Evolutionary conservation across 495 filamentous ascomycete species (phyloP).

Genomic region (Aspergillus ostianus): DNA sequence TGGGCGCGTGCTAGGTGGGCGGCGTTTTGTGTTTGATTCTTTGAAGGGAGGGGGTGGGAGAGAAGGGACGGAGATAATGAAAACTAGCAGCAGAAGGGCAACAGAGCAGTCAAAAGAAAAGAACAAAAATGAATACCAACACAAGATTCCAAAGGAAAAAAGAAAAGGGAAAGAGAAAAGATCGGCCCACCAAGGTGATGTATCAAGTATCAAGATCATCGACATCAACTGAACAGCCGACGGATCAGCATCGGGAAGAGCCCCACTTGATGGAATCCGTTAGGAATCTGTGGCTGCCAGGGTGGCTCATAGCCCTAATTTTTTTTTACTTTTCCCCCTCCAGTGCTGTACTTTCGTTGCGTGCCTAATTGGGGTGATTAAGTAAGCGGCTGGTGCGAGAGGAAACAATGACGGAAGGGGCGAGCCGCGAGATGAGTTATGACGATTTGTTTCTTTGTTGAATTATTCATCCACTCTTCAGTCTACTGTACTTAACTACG

Average conservation of each 20-base stretch:
- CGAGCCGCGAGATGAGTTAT: conserved; percentile 12
- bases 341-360: neutral
- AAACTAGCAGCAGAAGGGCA: too few species aligned
- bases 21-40: neutral
- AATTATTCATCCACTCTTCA: too few species aligned
- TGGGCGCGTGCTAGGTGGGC: neutral
- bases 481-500: too few species aligned
- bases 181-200: conserved; percentile 27
- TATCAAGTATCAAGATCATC: conserved; percentile 27
- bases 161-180: conserved; percentile 1
- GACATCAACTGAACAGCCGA: conserved; percentile 24
- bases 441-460: too few species aligned
- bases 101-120: neutral
- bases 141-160: neutral
- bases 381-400: conserved; percentile 10
- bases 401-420: conserved; percentile 39
- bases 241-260: conserved; percentile 27
- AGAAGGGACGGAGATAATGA: too few species aligned
- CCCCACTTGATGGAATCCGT: conserved; percentile 24
- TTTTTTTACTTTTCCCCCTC: conserved; percentile 7
- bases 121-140: neutral
- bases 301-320: conserved; percentile 8
- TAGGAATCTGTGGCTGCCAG: conserved; percentile 19
- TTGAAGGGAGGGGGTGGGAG: neutral
- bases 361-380: conserved; percentile 4